Base-by-base conservation (phyloP, 1,139 yeast species). In the Saccharomycopsis phalli region DNA sequence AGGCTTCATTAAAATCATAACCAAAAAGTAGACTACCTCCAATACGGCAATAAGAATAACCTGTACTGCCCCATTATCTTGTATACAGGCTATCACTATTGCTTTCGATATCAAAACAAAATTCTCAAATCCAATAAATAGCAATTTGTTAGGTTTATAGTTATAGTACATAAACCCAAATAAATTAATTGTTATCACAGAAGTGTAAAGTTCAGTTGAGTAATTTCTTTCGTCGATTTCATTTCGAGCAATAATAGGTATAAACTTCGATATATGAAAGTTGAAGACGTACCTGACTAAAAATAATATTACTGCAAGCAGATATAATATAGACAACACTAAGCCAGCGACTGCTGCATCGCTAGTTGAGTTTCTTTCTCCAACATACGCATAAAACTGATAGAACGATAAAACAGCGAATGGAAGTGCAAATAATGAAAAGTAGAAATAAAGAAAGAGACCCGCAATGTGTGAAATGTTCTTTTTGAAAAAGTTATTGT, bases 151-250 rank as follows among this genome's bases (percentile, higher is more conserved):
- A 1, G 78, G 76, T 21, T 63, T 61, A 50, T 66, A 69, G 25
- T 60, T 60, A 45, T 65, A 62, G 51, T 72, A 74, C 20, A 62
- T 53, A 37, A 60, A 60, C 3, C 69, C 64, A 76, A 77, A 74
- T 2, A 65, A 46, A 41, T 71, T 58, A 36, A 73, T 65, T 2
- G 66, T 58, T 44, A 60, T 66, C 41, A 71, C 60, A 2, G 75
- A 70, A 1, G 75, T 66, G 50, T 72, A 74, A 3, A 74, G 51
- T 45, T 57, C 57, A 16, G 48, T 47, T n/a, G 41, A 29, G 21
- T 14, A 16, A 17, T n/a, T 25, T 16, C n/a, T 10, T 26, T 14
- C 23, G 20, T 23, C 19, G 29, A 26, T 8, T 37, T 16, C 11
- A 29, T 21, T 10, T 51, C 49, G 7, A 41, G 38, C 41, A 23